Base-by-base conservation (phyloP, 2,329 filamentous ascomycete species). In the Aspergillus novoparasiticus region DNA sequence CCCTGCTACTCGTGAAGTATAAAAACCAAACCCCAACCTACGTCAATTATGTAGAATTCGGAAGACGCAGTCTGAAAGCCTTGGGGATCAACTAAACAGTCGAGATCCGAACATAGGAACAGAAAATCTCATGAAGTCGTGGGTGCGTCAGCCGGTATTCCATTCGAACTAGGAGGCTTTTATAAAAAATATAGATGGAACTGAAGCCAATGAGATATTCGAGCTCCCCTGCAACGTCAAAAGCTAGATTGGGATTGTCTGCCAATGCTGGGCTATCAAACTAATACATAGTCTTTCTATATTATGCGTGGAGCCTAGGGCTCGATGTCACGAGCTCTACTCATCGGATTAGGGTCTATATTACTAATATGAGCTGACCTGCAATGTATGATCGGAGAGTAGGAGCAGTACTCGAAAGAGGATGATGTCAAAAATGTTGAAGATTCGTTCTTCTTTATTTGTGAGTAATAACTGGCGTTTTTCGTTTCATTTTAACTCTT, bases 231-330 rank as follows among this genome's bases (percentile, higher is more conserved):
- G 26, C 4, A 14, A 32, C 14, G 6, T 30, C 12, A 26, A 32
- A 32, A 26, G 14, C 16, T 51, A 16, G 48, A 51, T n/a, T 26
- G 48, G 19, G 26, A 30, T 32, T 8, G 14, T 51, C 16, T 51
- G 48, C 6, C 14, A 19, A 51, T 32, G 14, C 48, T 23, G 16
- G 39, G 39, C 16, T n/a, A 9, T 8, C 14, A 6, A 6, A 4
- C 39, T n/a, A n/a, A 19, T 41, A 41, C 16, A 14, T 4, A 36
- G 14, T 5, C 16, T 41, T 19, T n/a, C 1, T 4, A 2, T 41
- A n/a, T 41, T 41, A 41, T n/a, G 79, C 84, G 0, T 89, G 84
- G 84, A 80, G 79, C 54, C 79, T 77, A 73, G 76, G 76, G 26
- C 68, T 80, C 4, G 75, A 80, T 64, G 74, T 79, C 45, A 80